A percentile compares a stretch with the other conserved stretches of the same genome.
These are phyloP conservation scores for Rhodotorula taiwanensis DNA, from an alignment of 768 basidiomycete species.

Conservation along the genomic window DNA sequence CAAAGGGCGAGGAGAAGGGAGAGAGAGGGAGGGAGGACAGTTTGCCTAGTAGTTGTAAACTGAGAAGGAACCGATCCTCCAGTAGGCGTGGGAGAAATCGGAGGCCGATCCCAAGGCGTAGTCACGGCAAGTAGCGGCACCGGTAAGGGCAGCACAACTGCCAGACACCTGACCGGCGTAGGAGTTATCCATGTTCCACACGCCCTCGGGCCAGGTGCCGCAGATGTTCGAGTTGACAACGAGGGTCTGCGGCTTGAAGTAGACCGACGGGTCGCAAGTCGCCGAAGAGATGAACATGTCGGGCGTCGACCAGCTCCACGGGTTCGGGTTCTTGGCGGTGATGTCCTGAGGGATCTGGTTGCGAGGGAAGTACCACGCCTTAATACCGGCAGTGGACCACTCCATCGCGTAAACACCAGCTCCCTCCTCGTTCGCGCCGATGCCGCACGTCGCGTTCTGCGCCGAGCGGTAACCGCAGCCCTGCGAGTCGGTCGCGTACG, in stretches of 20 bases:
- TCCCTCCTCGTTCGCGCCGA: slow-evolving; percentile 48
- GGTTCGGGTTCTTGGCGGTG: slow-evolving; percentile 44
- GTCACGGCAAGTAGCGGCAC: slow-evolving; percentile 4
- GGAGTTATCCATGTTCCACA: slow-evolving; percentile 19
- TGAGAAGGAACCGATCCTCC: slow-evolving; percentile 14
- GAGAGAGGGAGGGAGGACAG: neutral
- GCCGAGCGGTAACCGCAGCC: slow-evolving; percentile 29
- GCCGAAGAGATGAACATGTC: slow-evolving; percentile 41
- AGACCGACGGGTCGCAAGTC: slow-evolving; percentile 16
- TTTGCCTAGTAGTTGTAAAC: slow-evolving; percentile 15
- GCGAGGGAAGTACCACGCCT: slow-evolving; percentile 51
- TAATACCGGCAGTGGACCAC: slow-evolving; percentile 48
- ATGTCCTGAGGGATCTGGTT: slow-evolving; percentile 35
- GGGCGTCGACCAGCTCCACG: slow-evolving; percentile 48
- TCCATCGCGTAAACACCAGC: slow-evolving; percentile 51
- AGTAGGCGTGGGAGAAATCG: slow-evolving; percentile 24
- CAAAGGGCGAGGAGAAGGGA: neutral
- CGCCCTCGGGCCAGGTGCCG: slow-evolving; percentile 11
- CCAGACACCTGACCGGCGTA: slow-evolving; percentile 12
- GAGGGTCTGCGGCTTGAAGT: slow-evolving; percentile 19
- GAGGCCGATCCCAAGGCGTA: neutral
- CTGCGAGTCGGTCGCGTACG: slow-evolving; percentile 9
- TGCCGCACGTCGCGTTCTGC: slow-evolving; percentile 40
- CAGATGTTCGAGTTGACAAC: slow-evolving; percentile 3
- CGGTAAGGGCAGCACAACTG: neutral